These are phyloP conservation scores for Hibiscus tridactylites DNA, from an alignment of 345 rosid species.

Conservation along the genomic window DNA sequence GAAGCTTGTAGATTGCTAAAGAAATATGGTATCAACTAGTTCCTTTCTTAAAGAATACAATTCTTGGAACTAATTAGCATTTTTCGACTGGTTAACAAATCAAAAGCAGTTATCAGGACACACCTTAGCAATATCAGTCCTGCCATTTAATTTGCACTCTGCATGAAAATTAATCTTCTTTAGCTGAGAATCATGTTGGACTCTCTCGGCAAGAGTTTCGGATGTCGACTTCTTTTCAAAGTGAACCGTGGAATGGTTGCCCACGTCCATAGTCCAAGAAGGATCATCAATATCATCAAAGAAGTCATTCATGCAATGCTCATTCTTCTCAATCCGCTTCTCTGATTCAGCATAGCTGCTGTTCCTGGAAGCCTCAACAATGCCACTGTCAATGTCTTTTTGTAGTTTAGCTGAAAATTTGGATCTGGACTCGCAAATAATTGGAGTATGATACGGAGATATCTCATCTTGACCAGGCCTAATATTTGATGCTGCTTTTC, in stretches of 20 bases:
- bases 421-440: conserved; percentile 21
- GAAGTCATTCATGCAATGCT: neutral
- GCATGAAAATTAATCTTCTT: conserved; percentile 9
- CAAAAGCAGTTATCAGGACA: neutral
- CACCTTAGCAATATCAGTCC: conserved; percentile 1
- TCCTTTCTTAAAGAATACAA: neutral
- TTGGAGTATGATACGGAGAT: conserved; percentile 10
- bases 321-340: neutral
- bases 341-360: conserved; percentile 7
- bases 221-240: conserved; percentile 8
- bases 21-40: neutral
- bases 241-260: neutral
- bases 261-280: conserved; percentile 15
- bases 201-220: neutral
- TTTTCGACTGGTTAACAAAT: neutral
- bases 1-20: neutral
- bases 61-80: neutral
- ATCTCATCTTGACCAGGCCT: conserved; percentile 12
- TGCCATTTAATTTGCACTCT: conserved; percentile 14
- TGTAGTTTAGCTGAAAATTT: conserved; percentile 29
- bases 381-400: neutral
- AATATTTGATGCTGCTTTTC: conserved; percentile 14
- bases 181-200: conserved; percentile 12
- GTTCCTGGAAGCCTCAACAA: conserved; percentile 3
- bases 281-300: conserved; percentile 5